phyloP scores from a whole-genome alignment of 176 grass and related monocot species.

The Bonia amplexicaulis region DNA sequence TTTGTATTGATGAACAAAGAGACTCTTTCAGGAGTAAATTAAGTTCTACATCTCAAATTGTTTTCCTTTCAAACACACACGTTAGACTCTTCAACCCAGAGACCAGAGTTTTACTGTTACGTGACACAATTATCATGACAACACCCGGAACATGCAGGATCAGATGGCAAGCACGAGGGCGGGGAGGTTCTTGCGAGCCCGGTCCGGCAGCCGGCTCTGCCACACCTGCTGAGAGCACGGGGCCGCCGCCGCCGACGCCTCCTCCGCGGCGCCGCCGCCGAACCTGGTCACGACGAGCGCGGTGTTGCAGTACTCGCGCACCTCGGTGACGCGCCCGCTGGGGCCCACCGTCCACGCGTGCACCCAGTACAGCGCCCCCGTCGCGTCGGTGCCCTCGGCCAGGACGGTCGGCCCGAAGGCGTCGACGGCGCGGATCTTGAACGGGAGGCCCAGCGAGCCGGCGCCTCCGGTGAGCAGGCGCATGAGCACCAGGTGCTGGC shows the following conservation, averaged over 20 bases:
- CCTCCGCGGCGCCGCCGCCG: not conserved
- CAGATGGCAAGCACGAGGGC: slow-evolving; percentile 67
- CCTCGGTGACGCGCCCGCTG: slow-evolving; percentile 53
- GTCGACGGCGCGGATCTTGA: slow-evolving; percentile 34
- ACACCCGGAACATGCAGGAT: not conserved
- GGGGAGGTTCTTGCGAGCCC: slow-evolving; percentile 43
- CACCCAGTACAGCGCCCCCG: slow-evolving; percentile 55
- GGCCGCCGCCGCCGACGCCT: not conserved
- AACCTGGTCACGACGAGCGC: slow-evolving; percentile 67
- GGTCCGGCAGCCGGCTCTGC: slow-evolving; percentile 54
- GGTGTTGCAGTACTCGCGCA: slow-evolving; percentile 89
- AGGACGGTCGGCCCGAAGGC: slow-evolving; percentile 68
- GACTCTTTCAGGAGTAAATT: not conserved
- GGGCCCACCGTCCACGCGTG: slow-evolving; percentile 78
- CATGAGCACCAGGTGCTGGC: slow-evolving; percentile 71
- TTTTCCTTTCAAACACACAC: not conserved
- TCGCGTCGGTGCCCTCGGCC: slow-evolving; percentile 60
- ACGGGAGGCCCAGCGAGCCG: slow-evolving; percentile 21
- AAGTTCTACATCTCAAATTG: not conserved
- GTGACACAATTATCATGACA: not conserved
- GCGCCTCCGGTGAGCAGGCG: slow-evolving; percentile 59
- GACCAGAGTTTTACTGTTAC: not conserved
- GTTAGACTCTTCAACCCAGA: not conserved
- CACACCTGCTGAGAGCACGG: slow-evolving; percentile 33
- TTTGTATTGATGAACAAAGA: not conserved